Evolutionary conservation across 2,329 filamentous ascomycete species (phyloP).

Genomic region (Ascochyta viciae-villosae): DNA sequence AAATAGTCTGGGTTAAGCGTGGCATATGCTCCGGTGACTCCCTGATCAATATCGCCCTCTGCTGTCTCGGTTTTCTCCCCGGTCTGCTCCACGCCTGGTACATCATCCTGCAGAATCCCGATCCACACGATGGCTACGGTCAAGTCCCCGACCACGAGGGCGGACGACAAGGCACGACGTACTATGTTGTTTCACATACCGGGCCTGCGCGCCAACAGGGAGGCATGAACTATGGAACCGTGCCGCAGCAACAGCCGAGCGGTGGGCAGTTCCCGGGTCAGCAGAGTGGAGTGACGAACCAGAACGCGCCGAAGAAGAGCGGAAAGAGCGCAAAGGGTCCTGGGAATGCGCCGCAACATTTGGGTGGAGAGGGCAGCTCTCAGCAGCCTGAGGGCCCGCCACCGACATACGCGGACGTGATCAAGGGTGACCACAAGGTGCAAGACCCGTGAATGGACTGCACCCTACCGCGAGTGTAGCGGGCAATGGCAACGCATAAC

Average conservation of each 20-base stretch:
- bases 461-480: neutral
- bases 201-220: conserved; percentile 49
- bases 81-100: conserved; percentile 97
- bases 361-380: conserved; percentile 33
- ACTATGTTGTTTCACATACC: conserved; percentile 38
- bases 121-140: conserved; percentile 69
- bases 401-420: conserved; percentile 88
- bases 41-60: conserved; percentile 93
- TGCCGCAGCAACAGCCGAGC: conserved; percentile 43
- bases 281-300: conserved; percentile 45
- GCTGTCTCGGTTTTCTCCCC: conserved; percentile 67
- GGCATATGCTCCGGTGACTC: conserved; percentile 93
- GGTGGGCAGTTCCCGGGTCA: conserved; percentile 53
- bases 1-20: conserved; percentile 90
- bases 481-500: neutral
- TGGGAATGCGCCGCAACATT: conserved; percentile 19
- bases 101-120: conserved; percentile 91
- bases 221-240: conserved; percentile 50
- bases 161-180: conserved; percentile 39
- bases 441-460: conserved; percentile 57
- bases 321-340: conserved; percentile 21
- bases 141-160: conserved; percentile 62
- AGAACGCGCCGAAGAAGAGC: conserved; percentile 27
- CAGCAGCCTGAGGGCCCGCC: conserved; percentile 61
- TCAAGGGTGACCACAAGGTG: conserved; percentile 89